Conservation (phyloP, 2,329 filamentous ascomycete species). For the Tolypocladium tundrense region DNA sequence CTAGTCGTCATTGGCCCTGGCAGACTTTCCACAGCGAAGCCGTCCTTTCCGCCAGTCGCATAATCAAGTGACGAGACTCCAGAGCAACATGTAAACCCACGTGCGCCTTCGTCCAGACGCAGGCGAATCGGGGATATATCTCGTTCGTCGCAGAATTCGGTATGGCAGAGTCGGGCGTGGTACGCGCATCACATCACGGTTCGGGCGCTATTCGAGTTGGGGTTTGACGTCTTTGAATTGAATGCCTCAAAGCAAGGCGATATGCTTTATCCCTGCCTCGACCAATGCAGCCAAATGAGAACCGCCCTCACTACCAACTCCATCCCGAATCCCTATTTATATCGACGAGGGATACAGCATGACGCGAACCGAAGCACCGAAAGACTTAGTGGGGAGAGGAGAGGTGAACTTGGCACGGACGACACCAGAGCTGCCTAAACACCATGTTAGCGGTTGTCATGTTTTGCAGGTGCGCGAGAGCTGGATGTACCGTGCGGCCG, state of each 20-base stretch:
- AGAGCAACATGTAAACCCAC: not conserved
- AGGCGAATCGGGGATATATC: not conserved
- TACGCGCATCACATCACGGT: not conserved
- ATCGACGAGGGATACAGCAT: constrained; percentile 98
- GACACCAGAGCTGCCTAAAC: constrained; percentile 85
- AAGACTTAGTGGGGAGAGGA: constrained; percentile 93
- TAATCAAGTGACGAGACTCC: not conserved
- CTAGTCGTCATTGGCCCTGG: not conserved
- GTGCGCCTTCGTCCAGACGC: not conserved
- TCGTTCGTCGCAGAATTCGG: not conserved
- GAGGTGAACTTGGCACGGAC: constrained; percentile 94
- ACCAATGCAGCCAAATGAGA: constrained; percentile 50
- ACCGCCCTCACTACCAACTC: constrained; percentile 55
- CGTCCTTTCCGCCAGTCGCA: not conserved
- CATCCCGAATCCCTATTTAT: constrained; percentile 54
- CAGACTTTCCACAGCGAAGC: not conserved
- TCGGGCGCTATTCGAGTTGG: constrained; percentile 16
- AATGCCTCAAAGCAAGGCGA: constrained; percentile 42
- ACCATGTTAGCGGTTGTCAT: not conserved
- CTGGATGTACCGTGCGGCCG: constrained; percentile 70
- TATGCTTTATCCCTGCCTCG: constrained; percentile 47
- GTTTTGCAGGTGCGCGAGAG: not conserved
- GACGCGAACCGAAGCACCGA: constrained; percentile 90
- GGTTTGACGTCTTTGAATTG: constrained; percentile 41
- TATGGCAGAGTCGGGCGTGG: not conserved